phyloP scores from a whole-genome alignment of 2,329 filamentous ascomycete species.

The Tolypocladium guangdongense region DNA sequence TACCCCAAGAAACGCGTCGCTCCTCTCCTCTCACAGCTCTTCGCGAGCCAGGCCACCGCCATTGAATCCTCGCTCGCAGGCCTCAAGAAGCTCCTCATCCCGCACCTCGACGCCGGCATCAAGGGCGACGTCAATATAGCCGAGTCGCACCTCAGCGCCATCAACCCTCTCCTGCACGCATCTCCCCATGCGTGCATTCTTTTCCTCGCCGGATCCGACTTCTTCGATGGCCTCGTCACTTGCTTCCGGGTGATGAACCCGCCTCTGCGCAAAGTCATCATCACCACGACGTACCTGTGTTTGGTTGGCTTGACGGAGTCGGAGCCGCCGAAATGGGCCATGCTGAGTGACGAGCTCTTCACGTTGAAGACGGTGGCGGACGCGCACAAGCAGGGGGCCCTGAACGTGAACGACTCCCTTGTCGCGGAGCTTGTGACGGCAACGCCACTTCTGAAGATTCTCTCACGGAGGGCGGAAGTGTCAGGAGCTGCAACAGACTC shows the following conservation, averaged over 20 bases:
- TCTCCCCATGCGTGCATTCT: constrained; percentile 47
- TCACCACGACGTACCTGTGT: constrained; percentile 66
- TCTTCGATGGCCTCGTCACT: constrained; percentile 62
- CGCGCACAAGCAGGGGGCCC: constrained; percentile 43
- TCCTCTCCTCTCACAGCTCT: constrained; percentile 38
- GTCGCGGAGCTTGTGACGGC: constrained; percentile 71
- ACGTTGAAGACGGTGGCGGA: constrained; percentile 63
- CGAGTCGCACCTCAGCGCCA: constrained; percentile 40
- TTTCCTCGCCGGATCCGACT: constrained; percentile 78
- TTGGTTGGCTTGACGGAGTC: constrained; percentile 59
- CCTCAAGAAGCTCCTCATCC: constrained; percentile 52
- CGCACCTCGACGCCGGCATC: constrained; percentile 50
- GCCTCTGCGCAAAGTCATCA: constrained; percentile 53
- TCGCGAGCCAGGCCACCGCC: constrained; percentile 34
- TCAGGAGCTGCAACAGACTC: constrained; percentile 40
- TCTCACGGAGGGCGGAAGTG: constrained; percentile 42
- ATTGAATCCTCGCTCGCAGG: constrained; percentile 46
- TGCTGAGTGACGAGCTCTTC: constrained; percentile 76
- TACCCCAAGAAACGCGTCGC: constrained; percentile 54
- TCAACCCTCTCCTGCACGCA: constrained; percentile 54
- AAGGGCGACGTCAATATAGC: constrained; percentile 42
- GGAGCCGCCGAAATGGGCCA: constrained; percentile 57
- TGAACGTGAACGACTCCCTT: constrained; percentile 57
- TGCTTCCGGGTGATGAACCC: constrained; percentile 56
- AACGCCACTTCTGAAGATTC: constrained; percentile 60